Evolutionary conservation across 192 early-diverging fungal genomes (phyloP).

Genomic region (Entophlyctis luteolus): DNA sequence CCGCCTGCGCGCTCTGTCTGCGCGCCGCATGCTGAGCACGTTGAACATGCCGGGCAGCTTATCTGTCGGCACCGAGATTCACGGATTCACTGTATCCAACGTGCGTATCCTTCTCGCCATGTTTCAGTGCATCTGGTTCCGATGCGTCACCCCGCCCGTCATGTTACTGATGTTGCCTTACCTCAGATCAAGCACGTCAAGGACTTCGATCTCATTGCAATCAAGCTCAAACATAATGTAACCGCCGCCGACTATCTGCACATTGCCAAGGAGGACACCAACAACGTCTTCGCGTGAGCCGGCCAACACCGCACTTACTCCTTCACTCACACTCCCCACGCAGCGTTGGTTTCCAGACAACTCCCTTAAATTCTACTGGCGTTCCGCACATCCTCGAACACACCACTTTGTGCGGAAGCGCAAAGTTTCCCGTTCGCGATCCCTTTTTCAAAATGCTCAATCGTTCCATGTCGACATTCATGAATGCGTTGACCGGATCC

Average conservation of each 20-base stretch:
- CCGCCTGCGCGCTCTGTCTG: background rate
- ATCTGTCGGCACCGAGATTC: constrained; percentile 2
- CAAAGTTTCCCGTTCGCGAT: constrained; percentile 85
- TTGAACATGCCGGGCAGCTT: too few species aligned
- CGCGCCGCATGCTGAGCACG: background rate
- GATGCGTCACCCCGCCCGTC: background rate
- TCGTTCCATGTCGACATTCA: constrained; percentile 89
- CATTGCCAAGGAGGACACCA: constrained; percentile 76
- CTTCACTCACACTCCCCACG: background rate
- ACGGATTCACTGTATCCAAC: constrained; percentile 4
- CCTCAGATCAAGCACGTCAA: constrained; percentile 39
- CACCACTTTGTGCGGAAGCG: constrained; percentile 86
- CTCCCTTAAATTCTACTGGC: constrained; percentile 75
- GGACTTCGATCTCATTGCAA: constrained; percentile 76
- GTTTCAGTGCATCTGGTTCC: background rate
- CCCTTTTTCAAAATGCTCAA: constrained; percentile 99
- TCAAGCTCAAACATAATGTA: constrained; percentile 64
- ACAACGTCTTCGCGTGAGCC: constrained; percentile 81
- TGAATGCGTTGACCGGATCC: constrained; percentile 92
- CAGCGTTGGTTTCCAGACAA: constrained; percentile 82
- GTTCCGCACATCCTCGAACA: constrained; percentile 95
- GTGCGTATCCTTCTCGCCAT: background rate
- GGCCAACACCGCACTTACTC: background rate
- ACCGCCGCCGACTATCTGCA: constrained; percentile 84
- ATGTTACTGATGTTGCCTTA: too few species aligned